Base-by-base conservation (phyloP, 202 grass and related monocot species). In the Saccharum hybrid region DNA sequence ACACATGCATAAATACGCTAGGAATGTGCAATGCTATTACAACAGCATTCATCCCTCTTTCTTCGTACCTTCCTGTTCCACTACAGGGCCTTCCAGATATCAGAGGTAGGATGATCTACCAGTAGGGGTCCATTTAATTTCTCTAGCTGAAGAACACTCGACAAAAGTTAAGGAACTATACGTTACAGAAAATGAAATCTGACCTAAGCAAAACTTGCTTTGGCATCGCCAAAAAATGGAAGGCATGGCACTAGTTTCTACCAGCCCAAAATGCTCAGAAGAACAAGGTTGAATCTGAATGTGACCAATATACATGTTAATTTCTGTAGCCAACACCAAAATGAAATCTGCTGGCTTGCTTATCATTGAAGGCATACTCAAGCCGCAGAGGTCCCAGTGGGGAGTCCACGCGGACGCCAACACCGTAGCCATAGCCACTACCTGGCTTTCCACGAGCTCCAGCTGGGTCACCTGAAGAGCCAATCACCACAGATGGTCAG, bases 291-390 rank as follows among this genome's bases (percentile, higher is more conserved):
- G 68, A 46, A 63, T 63, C 23, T 31, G n/a, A 39, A 69, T 18
- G 34, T 30, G 22, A 31, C 10, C 13, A 45, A 71, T 81, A 6
- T 61, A 72, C 68, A 82, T 10, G 79, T 88, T 81, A 99, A 84
- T 96, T 96, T 72, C 93, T 89, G 81, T 96, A 90, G 18, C 96
- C 96, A 68, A 94, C 91, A 79, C 90, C 96, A 81, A 99, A 99
- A 40, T 99, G 96, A 45, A 94, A 99, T 43, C 96, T 63, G 54
- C 86, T 89, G 19, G 90, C 91, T 76, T 81, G 82, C 81, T 63
- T 90, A 88, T 92, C 93, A 64, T 99, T 99, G 59, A 99, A 94
- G 51, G 96, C 93, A 23, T 96, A 99, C 49, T 96, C 93, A 6
- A 99, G 79, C 46, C 96, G 87, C 48, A 96, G 65, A 43, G 93